A percentile compares a stretch with the other conserved stretches of the same genome.
Conservation (phyloP, 768 basidiomycete genomes). For the Omphalotus guepiniiformis region DNA sequence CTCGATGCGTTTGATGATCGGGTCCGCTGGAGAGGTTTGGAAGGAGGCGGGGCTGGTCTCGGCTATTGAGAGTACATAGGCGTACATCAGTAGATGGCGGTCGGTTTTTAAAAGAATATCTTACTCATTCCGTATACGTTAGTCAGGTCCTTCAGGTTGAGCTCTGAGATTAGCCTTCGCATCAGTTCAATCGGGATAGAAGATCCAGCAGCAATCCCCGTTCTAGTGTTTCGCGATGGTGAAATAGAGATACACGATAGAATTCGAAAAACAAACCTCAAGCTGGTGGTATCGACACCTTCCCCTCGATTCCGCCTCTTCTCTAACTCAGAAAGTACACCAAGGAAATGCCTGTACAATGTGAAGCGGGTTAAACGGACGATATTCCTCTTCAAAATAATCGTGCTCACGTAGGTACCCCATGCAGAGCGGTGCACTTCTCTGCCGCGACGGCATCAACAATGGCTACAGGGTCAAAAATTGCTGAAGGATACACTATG, state of each 20-base stretch:
- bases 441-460: conserved; percentile 69
- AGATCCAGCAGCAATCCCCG: conserved; percentile 80
- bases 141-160: conserved; percentile 69
- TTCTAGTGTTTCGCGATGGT: conserved; percentile 36
- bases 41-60: conserved; percentile 86
- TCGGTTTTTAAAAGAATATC: conserved; percentile 22
- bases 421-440: conserved; percentile 74
- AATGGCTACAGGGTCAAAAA: conserved; percentile 59
- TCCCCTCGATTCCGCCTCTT: conserved; percentile 44
- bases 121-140: conserved; percentile 86
- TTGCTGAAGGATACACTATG: conserved; percentile 70
- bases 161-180: conserved; percentile 60
- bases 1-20: conserved; percentile 71
- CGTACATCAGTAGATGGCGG: background rate
- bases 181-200: conserved; percentile 78
- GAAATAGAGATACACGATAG: background rate
- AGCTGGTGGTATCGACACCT: conserved; percentile 39
- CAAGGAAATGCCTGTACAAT: conserved; percentile 54
- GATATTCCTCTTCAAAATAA: too few relatives aligned
- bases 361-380: too few relatives aligned
- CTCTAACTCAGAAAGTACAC: conserved; percentile 63
- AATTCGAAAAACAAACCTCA: conserved; percentile 42
- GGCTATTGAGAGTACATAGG: conserved; percentile 41
- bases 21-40: conserved; percentile 68
- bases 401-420: conserved; percentile 85